Conservation (phyloP, 306 rosid species). For the Malus domestica region ASM211411v1 NC_041799.1:37141501-37142000, state of each 20-base stretch:
- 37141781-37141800: conserved; percentile 40
- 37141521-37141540: neutral
- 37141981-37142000: neutral
- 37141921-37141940: conserved; percentile 54
- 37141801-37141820: conserved; percentile 58
- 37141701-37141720: neutral
- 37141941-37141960: conserved; percentile 53
- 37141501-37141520: neutral
- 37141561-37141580: neutral
- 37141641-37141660: conserved; percentile 9
- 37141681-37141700: neutral
- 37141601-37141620: conserved; percentile 30
- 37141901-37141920: conserved; percentile 85
- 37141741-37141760: conserved; percentile 65
- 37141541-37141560: conserved; percentile 8
- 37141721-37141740: conserved; percentile 14
- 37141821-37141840: conserved; percentile 69
- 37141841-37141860: conserved; percentile 65
- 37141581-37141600: conserved; percentile 32
- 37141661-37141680: conserved; percentile 56
- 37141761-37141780: conserved; percentile 86
- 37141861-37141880: conserved; percentile 85
- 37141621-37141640: conserved; percentile 9
- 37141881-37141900: conserved; percentile 90
- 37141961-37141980: neutral